Evolutionary conservation across 164 flowering plant species (phyloP).

Genomic region (Umbilicus rupestris): DNA sequence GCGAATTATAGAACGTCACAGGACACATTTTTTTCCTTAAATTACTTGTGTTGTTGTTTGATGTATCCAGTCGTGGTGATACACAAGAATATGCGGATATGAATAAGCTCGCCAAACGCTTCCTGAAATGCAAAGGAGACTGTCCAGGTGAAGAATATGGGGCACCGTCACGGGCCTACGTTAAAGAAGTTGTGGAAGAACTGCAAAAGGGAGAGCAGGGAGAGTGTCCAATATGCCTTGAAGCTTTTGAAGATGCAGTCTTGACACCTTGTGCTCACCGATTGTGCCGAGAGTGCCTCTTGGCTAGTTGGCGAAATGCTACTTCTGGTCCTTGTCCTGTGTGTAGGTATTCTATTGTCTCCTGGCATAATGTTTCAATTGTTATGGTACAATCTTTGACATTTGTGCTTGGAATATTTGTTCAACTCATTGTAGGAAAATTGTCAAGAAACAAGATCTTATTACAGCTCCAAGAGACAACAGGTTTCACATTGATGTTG

Average conservation of each 20-base stretch:
- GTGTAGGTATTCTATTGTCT: conserved; percentile 55
- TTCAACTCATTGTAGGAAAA: conserved; percentile 45
- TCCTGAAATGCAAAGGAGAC: conserved; percentile 56
- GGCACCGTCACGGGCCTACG: conserved; percentile 69
- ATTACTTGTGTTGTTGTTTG: conserved; percentile 15
- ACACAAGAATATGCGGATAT: conserved; percentile 86
- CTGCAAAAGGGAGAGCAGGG: conserved; percentile 79
- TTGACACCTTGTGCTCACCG: conserved; percentile 98
- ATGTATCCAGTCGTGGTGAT: conserved; percentile 75
- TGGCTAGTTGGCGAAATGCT: conserved; percentile 81
- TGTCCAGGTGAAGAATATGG: conserved; percentile 32
- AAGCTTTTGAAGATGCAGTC: conserved; percentile 97
- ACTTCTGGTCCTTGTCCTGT: conserved; percentile 90
- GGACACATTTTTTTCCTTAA: conserved; percentile 9
- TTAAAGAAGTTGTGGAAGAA: conserved; percentile 91
- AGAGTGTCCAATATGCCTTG: conserved; percentile 98
- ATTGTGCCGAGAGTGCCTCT: conserved; percentile 85
- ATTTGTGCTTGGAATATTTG: conserved; percentile 1
- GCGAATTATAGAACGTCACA: background rate
- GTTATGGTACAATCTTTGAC: background rate
- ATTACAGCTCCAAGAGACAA: conserved; percentile 87
- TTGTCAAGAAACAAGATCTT: conserved; percentile 63
- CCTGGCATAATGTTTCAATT: background rate
- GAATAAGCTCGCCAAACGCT: conserved; percentile 82
- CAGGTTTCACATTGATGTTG: conserved; percentile 79